These are phyloP conservation scores for Diaporthe batatas DNA, from an alignment of 2,329 filamentous ascomycete genomes.

Conservation along the genomic window DNA sequence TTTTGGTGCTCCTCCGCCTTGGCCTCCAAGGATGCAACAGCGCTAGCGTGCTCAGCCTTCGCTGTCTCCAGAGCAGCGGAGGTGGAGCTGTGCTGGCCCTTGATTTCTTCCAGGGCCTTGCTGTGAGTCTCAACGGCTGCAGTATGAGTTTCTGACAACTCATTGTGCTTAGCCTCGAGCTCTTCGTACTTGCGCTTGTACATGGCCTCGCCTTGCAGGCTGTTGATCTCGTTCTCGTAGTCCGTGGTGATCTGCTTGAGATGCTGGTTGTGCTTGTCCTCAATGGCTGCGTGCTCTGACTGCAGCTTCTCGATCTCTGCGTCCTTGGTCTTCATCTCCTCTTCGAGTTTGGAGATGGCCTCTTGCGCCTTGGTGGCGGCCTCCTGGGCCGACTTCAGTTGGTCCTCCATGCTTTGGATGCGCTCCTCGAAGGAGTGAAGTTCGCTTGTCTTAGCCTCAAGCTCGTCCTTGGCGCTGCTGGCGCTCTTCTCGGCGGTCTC, in stretches of 20 bases:
- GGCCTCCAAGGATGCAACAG: conserved; percentile 61
- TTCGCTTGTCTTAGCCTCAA: conserved; percentile 58
- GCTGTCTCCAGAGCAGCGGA: conserved; percentile 59
- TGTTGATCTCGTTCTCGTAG: conserved; percentile 75
- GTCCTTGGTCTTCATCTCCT: conserved; percentile 62
- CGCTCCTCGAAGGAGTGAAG: conserved; percentile 56
- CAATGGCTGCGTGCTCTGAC: conserved; percentile 57
- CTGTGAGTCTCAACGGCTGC: conserved; percentile 56
- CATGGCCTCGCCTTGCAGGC: conserved; percentile 72
- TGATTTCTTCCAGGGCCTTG: conserved; percentile 58
- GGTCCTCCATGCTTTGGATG: conserved; percentile 59
- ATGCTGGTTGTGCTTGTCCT: conserved; percentile 67
- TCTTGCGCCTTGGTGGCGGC: conserved; percentile 59
- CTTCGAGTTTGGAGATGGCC: conserved; percentile 62
- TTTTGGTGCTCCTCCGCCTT: conserved; percentile 67
- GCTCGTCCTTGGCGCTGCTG: conserved; percentile 57
- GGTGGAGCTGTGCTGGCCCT: conserved; percentile 60
- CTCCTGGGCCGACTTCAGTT: conserved; percentile 61
- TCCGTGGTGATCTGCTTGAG: conserved; percentile 71
- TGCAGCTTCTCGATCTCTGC: conserved; percentile 65
- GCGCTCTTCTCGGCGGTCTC: conserved; percentile 62
- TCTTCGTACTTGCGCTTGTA: conserved; percentile 75
- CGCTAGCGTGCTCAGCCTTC: conserved; percentile 59
- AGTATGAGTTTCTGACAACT: conserved; percentile 54
- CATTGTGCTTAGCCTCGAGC: conserved; percentile 69